These are phyloP conservation scores for Mortierella polycephala DNA, from an alignment of 371 early-diverging fungal species.

Conservation along the genomic window DNA sequence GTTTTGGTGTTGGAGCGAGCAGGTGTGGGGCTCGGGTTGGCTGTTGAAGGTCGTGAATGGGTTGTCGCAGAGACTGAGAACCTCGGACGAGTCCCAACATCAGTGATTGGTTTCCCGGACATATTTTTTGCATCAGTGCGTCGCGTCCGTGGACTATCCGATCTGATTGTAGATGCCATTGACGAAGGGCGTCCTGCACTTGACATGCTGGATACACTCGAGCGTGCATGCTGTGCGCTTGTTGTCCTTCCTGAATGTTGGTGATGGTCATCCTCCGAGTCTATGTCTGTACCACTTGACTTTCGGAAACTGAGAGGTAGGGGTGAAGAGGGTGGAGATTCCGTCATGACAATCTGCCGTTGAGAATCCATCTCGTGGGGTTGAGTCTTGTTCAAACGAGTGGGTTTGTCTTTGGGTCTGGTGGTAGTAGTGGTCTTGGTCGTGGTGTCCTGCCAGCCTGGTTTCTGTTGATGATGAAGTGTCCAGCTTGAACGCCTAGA, in stretches of 20 bases:
- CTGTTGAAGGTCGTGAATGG: neutral
- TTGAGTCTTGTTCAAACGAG: neutral
- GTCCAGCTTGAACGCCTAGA: constrained; percentile 7
- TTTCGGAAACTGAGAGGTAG: constrained; percentile 20
- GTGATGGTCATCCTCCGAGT: constrained; percentile 1
- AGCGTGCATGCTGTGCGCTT: neutral
- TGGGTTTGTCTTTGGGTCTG: neutral
- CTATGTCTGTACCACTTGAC: neutral
- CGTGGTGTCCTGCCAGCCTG: constrained; percentile 9
- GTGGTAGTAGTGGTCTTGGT: neutral
- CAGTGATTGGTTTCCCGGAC: neutral
- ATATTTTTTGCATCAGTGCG: too few species aligned
- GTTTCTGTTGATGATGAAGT: constrained; percentile 9
- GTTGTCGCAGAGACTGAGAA: neutral
- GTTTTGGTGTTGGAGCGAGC: too few species aligned
- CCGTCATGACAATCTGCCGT: constrained; percentile 2
- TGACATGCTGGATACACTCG: neutral
- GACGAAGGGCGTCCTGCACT: neutral
- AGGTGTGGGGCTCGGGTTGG: too few species aligned
- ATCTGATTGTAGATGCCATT: neutral
- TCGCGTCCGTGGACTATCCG: too few species aligned
- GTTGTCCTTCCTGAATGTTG: neutral
- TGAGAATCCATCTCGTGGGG: neutral
- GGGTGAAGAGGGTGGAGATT: constrained; percentile 30
- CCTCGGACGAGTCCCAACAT: constrained; percentile 1